These are phyloP conservation scores for Pharnaceum exiguum DNA, from an alignment of 148 eudicot genomes.

Conservation along the genomic window DNA sequence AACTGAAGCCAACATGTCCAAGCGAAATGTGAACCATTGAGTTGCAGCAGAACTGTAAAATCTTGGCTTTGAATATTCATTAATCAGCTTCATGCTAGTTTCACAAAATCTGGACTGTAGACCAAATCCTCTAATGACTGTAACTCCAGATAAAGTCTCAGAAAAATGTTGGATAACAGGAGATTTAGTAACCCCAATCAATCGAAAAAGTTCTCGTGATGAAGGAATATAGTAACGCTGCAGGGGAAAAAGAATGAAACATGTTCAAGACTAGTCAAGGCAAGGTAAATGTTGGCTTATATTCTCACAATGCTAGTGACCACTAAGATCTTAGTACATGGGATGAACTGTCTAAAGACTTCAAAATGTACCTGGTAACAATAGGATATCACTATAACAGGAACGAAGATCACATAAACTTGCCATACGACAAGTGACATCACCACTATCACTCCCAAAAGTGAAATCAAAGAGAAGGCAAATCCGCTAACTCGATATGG, in stretches of 20 bases:
- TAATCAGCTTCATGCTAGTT: slow-evolving; percentile 20
- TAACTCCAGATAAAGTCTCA: slow-evolving; percentile 37
- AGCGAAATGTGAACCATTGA: slow-evolving; percentile 37
- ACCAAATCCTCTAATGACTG: slow-evolving; percentile 38
- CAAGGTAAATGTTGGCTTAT: too few species aligned
- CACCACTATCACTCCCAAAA: slow-evolving; percentile 23
- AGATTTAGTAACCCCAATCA: slow-evolving; percentile 33
- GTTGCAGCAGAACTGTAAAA: slow-evolving; percentile 27
- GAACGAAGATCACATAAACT: slow-evolving; percentile 26
- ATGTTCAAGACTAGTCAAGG: too few species aligned
- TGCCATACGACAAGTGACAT: slow-evolving; percentile 37
- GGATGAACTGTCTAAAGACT: not conserved
- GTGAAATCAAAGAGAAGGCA: slow-evolving; percentile 24
- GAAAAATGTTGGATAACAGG: slow-evolving; percentile 39
- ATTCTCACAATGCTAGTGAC: too few species aligned
- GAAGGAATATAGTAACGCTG: slow-evolving; percentile 41
- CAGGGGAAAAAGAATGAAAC: too few species aligned
- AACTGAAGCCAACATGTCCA: slow-evolving; percentile 32
- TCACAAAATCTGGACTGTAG: slow-evolving; percentile 29
- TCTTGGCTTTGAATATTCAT: slow-evolving; percentile 26
- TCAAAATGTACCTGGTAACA: slow-evolving; percentile 20
- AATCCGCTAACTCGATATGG: slow-evolving; percentile 11
- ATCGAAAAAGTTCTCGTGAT: slow-evolving; percentile 36
- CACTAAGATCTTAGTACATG: not conserved
- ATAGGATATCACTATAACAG: slow-evolving; percentile 16